Evolutionary conservation across 495 filamentous ascomycete genomes (phyloP), one percentile per base, ranked within the genome.

Genomic region (Penicillium cinerascens): DNA sequence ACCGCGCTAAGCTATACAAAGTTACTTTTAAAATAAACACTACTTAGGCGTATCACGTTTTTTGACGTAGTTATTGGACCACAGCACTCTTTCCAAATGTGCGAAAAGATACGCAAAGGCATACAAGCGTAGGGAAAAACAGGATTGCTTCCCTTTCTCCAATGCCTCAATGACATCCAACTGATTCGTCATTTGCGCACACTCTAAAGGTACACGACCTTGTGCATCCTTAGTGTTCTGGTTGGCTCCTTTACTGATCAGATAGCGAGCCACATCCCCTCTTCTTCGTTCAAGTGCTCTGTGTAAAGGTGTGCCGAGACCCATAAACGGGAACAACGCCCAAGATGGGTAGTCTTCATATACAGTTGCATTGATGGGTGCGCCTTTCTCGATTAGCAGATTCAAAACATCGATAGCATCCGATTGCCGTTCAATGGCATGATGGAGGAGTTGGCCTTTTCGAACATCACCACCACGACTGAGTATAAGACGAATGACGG

Each of bases 391-490:
- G 10, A 60, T 41, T 17, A 60, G 61, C 29, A 63, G 39, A 8
- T 27, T 55, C 17, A 64, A 36, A 29, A 58, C 49, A 17, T 27
- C 42, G 29, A 61, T 51, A n/a, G n/a, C 39, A 52, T 55, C 58
- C 2, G 48, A 46, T 26, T 40, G n/a, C 20, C 58, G 52, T 36
- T 52, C 42, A 16, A 61, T 25, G 49, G 55, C 55, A 33, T 59
- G 50, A 41, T 65, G 55, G 9, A 61, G 52, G 25, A 61, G 55
- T 23, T 61, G 58, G 33, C 58, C 58, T 50, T 58, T 64, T 51
- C 16, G 42, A 41, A 44, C 43, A 50, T 65, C 52, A 27, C 55
- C 52, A 20, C 58, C 58, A 50, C 29, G 55, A 18, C 27, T 47
- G 35, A 55, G 18, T 16, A 61, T 51, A 10, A 61, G 58, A 4